Base-by-base conservation (phyloP, 345 rosid species). In the Excoecaria agallocha region DNA sequence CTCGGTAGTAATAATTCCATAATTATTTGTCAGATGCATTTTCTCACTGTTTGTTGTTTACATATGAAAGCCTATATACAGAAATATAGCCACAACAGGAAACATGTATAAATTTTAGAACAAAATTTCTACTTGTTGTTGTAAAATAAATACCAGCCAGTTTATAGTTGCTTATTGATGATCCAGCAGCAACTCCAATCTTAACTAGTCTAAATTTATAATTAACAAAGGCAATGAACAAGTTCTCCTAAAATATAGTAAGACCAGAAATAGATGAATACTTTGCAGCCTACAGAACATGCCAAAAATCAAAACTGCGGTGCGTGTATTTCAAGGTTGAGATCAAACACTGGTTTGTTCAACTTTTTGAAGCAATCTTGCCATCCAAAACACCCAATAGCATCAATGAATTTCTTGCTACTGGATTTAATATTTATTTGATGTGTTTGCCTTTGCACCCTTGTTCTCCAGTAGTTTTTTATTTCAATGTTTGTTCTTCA, bases 381-480 rank as follows among this genome's bases (percentile, higher is more conserved):
- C 98, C 91, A 95, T 90, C 99, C 99, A 95, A 13, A 75, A 64
- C 90, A 88, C 52, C 90, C 72, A 86, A 91, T 84, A 63, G 94
- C 84, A 78, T 95, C 99, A 79, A 91, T 86, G 83, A 95, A 93
- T 74, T 79, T 91, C 84, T 88, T 85, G 76, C 99, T 95, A 74
- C 89, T 93, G 45, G 94, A 93, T 69, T 95, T 98, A 50, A 94
- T 89, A 61, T 91, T 90, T 5, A 95, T 85, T 57, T 93, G 99
- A 11, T 90, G 91, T 3, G 99, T 98, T 48, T 93, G 98, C 75
- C 92, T 95, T 63, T 95, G 99, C 17, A 95, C 99, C n/a, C 98
- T 79, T 9, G 99, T 95, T 78, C 98, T 86, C 99, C 98, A 94
- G 35, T 94, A 94, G 79, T 94, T 94, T 79, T 94, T 94, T 51